phyloP scores from a whole-genome alignment of 2,329 filamentous ascomycete species.

The Exserohilum turcica region DNA sequence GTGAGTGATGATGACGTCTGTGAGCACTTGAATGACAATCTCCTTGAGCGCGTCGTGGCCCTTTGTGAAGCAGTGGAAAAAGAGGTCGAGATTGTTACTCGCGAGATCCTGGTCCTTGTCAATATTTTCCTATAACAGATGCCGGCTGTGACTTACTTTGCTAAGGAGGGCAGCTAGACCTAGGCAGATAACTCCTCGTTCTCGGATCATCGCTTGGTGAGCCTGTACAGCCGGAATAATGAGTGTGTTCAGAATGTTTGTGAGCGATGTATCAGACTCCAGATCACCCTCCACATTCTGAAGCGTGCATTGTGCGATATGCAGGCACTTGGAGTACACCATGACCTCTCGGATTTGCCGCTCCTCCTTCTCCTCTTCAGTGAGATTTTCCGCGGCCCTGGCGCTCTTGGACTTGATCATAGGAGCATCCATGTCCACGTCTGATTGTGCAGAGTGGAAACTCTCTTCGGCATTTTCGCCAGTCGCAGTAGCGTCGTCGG shows the following conservation, averaged over 20 bases:
- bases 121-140: conserved; percentile 1
- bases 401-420: conserved; percentile 49
- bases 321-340: conserved; percentile 97
- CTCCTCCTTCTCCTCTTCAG: conserved; percentile 60
- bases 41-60: conserved; percentile 89
- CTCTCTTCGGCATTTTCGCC: conserved; percentile 65
- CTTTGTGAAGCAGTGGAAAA: conserved; percentile 95
- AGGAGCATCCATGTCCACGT: conserved; percentile 68
- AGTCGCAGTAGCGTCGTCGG: conserved; percentile 65
- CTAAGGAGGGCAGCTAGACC: conserved; percentile 91
- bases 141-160: conserved; percentile 58
- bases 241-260: conserved; percentile 96
- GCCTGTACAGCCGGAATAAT: conserved; percentile 94
- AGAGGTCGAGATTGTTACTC: conserved; percentile 87
- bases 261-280: conserved; percentile 87
- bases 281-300: conserved; percentile 88
- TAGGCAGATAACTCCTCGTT: conserved; percentile 85
- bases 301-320: conserved; percentile 97
- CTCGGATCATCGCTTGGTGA: conserved; percentile 89
- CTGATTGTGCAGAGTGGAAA: conserved; percentile 91
- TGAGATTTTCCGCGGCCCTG: conserved; percentile 47
- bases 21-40: conserved; percentile 87
- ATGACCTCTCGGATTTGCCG: conserved; percentile 90
- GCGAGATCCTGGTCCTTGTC: conserved; percentile 68
- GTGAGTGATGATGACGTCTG: conserved; percentile 89